A percentile compares a stretch with the other conserved stretches of the same genome.
Evolutionary conservation across 345 rosid species (phyloP).

Genomic region (Carallia pectinifolia): DNA sequence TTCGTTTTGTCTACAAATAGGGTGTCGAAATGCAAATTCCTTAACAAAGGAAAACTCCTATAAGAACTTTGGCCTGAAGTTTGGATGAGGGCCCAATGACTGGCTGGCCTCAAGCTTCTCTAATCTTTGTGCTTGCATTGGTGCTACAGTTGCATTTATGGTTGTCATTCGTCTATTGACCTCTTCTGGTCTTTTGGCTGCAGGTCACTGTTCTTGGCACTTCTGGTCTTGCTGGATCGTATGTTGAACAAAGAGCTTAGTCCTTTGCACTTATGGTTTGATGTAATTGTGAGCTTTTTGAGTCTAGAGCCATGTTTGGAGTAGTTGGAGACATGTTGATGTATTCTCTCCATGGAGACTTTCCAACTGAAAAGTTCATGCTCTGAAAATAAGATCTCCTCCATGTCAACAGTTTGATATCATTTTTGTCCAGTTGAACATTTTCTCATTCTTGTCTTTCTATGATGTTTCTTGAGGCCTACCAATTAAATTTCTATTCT

Average conservation of each 20-base stretch:
- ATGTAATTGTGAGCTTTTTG: slow-evolving; percentile 1
- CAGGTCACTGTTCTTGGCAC: slow-evolving; percentile 91
- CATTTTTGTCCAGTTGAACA: neutral
- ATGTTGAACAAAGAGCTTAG: slow-evolving; percentile 75
- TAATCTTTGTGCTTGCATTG: neutral
- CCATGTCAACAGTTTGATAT: neutral
- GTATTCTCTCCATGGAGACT: slow-evolving; percentile 8
- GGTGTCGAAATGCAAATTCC: neutral
- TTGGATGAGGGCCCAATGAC: neutral
- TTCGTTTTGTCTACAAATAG: neutral
- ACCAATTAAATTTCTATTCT: no score
- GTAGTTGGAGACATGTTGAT: slow-evolving; percentile 12
- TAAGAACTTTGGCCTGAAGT: neutral
- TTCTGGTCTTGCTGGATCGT: slow-evolving; percentile 89
- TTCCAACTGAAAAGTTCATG: neutral
- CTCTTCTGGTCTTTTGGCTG: slow-evolving; percentile 1
- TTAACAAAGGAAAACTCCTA: neutral
- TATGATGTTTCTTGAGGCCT: neutral
- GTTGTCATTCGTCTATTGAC: neutral
- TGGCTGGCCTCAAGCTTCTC: neutral
- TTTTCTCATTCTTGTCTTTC: neutral
- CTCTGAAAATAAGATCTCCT: slow-evolving; percentile 12
- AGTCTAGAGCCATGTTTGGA: neutral
- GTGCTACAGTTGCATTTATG: neutral
- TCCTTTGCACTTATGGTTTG: neutral